Base-by-base conservation (phyloP, 78 protist species). In the Tieghemostelium lacteum region DNA sequence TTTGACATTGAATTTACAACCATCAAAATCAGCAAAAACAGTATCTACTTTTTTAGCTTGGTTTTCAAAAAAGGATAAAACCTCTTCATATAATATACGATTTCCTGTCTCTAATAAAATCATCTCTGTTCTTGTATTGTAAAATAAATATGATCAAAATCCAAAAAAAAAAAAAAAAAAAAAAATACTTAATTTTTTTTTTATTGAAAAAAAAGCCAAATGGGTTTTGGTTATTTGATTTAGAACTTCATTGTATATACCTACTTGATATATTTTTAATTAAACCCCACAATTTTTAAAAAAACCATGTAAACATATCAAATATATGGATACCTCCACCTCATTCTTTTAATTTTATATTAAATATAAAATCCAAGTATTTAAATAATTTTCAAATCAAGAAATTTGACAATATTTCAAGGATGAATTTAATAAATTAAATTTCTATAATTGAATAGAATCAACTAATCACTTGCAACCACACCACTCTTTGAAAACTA, bases 21-120 rank as follows among this genome's bases (percentile, higher is more conserved):
- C 95, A 50, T 95, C 97, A 65, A 95, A 95, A 60, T 95, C 97
- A 17, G 95, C 95, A 49, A 88, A 63, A 16, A 39, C 75, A 34
- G 42, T 80, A 49, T 49, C 37, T 20, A 71, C 42, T 69, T 77
- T 66, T 60, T 64, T 66, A 28, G 66, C 89, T 19, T 55, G 55
- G 16, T 36, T 61, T n/a, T n/a, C n/a, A 28, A 80, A 80, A 66
- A 63, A 37, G 20, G 80, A 29, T 36, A 69, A 40, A 2, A 80
- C 89, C 31, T 80, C 89, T n/a, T 80, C 89, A 58, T 45, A 80
- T 57, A 80, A 58, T 22, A 80, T 80, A 39, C 77, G 54, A 31
- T 80, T 80, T 55, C 39, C 29, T 0, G 77, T 69, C 42, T 80
- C 89, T 55, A 80, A 69, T 69, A 80, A 69, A 39, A 80, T 55